phyloP scores from a whole-genome alignment of 331 rosid species.

The Quercus tomentella region DNA sequence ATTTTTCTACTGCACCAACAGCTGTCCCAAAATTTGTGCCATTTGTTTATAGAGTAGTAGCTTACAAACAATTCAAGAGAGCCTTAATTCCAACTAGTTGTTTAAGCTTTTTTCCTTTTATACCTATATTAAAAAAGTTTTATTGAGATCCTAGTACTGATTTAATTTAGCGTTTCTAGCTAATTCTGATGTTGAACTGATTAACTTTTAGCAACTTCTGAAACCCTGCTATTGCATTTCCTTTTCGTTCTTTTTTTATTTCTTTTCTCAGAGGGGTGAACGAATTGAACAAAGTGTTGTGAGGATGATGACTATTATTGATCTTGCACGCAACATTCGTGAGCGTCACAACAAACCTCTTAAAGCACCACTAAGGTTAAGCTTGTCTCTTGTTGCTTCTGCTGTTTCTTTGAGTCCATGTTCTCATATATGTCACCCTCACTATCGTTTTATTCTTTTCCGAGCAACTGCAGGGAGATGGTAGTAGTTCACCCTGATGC shows the following conservation, averaged over 20 bases:
- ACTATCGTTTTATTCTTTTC: not conserved
- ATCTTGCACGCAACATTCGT: conserved; percentile 93
- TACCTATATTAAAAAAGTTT: too few species aligned
- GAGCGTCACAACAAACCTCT: conserved; percentile 97
- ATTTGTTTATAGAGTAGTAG: too few species aligned
- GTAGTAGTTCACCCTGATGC: conserved; percentile 88
- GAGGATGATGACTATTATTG: conserved; percentile 92
- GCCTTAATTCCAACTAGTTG: not conserved
- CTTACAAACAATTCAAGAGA: too few species aligned
- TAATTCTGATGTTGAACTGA: not conserved
- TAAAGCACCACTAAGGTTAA: conserved; percentile 85
- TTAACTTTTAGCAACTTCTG: not conserved
- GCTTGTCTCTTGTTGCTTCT: not conserved
- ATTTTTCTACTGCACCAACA: too few species aligned
- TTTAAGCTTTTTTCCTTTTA: not conserved
- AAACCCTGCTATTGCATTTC: not conserved
- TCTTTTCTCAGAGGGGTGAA: conserved; percentile 57
- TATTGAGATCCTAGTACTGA: not conserved
- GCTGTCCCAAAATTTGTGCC: too few species aligned
- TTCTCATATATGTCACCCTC: not conserved
- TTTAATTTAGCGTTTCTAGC: not conserved
- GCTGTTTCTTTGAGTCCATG: not conserved
- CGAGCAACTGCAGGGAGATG: conserved; percentile 67
- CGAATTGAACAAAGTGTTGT: conserved; percentile 88
- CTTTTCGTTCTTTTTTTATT: not conserved